Base-by-base conservation (phyloP, 345 rosid species). In the rapeseed (Brassica napus) region DNA sequence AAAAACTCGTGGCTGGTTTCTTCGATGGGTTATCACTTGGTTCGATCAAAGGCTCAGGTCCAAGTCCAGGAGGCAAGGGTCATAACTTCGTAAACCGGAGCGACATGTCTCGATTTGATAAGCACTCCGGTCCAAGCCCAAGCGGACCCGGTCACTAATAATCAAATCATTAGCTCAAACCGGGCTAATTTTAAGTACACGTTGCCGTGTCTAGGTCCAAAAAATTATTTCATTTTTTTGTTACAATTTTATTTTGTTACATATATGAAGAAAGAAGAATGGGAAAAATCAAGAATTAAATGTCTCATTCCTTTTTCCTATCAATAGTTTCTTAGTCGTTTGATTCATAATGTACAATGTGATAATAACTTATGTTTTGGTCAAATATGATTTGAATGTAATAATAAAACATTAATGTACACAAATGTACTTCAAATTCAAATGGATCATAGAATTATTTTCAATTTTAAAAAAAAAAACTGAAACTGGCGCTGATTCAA, bases 11-110 rank as follows among this genome's bases (percentile, higher is more conserved):
- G 30, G 74, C 76, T 54, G 70, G 78, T 64, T 79, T 86, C 57
- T 77, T 88, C 21, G 84, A 86, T 60, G 86, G 85, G 47, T 72
- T 82, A 65, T 81, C 63, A 2, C 80, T 87, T 15, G 89, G 87
- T 69, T 82, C 86, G 6, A 82, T 87, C 58, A 87, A 89, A 74
- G 52, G 49, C 14, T 80, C 86, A 12, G 89, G 88, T 76, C 86
- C 86, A 0, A 88, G 91, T 73, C 90, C 89, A 0, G 88, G 55
- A n/a, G 55, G 87, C 24, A 6, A 26, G 4, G 91, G 90, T 23
- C 90, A 88, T 78, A 75, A 31, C 69, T 78, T 23, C 69, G 64
- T 65, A 3, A 61, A 82, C 21, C 21, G 77, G 4, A 24, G 6
- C 0, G 57, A 71, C 30, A 69, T 75, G 8, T 54, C 79, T 2